Evolutionary conservation across 306 rosid genomes (phyloP).

Genomic region (Sechiopsis laciniata): DNA sequence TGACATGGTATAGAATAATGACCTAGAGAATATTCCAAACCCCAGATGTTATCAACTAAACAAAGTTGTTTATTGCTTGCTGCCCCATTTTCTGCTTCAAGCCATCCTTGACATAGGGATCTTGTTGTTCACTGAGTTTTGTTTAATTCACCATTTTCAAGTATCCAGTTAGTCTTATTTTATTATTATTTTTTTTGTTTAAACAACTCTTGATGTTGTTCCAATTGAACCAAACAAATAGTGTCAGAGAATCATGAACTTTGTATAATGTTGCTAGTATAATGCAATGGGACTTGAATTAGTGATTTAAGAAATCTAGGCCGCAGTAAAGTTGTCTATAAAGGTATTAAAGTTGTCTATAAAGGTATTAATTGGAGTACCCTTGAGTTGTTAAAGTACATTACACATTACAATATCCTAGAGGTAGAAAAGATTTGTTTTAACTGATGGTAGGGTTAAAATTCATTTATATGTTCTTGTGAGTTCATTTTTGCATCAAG

Average conservation of each 20-base stretch:
- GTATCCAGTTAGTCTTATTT: neutral
- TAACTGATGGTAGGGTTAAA: neutral
- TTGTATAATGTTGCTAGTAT: neutral
- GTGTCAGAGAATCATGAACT: neutral
- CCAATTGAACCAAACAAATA: neutral
- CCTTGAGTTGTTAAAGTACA: neutral
- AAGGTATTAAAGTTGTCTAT: neutral
- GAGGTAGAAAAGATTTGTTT: neutral
- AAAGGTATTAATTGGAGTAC: neutral
- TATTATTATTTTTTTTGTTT: neutral
- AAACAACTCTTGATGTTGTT: neutral
- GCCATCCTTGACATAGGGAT: neutral
- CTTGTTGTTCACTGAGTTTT: neutral
- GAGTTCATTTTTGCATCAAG: neutral
- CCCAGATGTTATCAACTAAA: too few relatives aligned
- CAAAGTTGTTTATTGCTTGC: neutral
- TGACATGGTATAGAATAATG: too few relatives aligned
- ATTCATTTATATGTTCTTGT: neutral
- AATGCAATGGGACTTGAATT: neutral
- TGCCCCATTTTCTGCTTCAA: neutral
- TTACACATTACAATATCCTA: neutral
- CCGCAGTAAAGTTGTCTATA: neutral
- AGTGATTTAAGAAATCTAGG: neutral
- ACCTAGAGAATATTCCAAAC: too few relatives aligned
- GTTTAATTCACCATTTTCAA: constrained; percentile 2